Conservation (phyloP, 257 asterid genomes). For the Parsonsia alboflavescens region DNA sequence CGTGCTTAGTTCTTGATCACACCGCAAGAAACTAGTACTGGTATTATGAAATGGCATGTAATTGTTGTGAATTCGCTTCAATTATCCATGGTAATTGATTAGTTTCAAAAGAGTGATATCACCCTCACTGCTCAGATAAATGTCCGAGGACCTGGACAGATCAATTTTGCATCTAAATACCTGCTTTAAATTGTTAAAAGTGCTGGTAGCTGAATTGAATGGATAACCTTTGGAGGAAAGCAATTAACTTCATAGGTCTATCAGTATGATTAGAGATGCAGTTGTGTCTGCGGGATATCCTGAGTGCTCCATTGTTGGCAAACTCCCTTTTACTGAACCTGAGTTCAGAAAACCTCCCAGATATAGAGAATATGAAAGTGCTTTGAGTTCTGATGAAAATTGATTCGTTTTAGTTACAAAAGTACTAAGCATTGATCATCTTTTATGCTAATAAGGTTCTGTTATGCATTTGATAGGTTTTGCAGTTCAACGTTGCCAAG, state of each 20-base stretch:
- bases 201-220: constrained; percentile 5
- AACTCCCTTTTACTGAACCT: constrained; percentile 1
- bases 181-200: neutral
- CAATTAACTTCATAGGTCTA: neutral
- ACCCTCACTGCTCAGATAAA: neutral
- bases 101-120: neutral
- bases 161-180: neutral
- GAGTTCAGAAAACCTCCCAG: neutral
- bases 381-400: neutral
- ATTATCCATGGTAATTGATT: neutral
- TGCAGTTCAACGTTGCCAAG: constrained; percentile 68
- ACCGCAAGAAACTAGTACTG: neutral
- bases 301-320: neutral
- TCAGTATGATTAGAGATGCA: neutral
- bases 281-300: neutral
- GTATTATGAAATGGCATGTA: neutral
- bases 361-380: neutral
- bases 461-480: constrained; percentile 46
- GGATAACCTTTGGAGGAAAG: neutral
- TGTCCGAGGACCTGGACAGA: neutral
- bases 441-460: constrained; percentile 14
- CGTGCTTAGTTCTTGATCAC: constrained; percentile 2
- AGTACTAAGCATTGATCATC: constrained; percentile 4
- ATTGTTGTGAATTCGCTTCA: neutral
- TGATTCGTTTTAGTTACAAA: constrained; percentile 6